Evolutionary conservation across 805 yeast genomes (phyloP).

Genomic region (Cyberlindnera americana): DNA sequence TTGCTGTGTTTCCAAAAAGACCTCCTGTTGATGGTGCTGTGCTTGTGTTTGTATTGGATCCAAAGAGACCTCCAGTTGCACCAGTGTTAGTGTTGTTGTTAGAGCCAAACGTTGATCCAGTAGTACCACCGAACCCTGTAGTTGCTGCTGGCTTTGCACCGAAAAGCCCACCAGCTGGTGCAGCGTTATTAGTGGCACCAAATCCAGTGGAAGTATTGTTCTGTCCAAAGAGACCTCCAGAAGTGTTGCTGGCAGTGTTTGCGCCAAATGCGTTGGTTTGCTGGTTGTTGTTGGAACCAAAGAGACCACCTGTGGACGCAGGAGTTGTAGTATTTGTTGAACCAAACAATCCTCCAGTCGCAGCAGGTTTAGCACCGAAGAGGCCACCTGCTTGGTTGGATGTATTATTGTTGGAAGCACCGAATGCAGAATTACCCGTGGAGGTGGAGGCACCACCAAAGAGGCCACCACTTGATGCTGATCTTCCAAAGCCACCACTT

Average conservation of each 20-base stretch:
- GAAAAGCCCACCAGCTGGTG: constrained; percentile 33
- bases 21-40: constrained; percentile 26
- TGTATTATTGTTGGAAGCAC: constrained; percentile 1
- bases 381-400: constrained; percentile 17
- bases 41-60: constrained; percentile 1
- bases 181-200: constrained; percentile 3
- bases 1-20: constrained; percentile 28
- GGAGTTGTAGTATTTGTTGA: constrained; percentile 12
- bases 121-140: constrained; percentile 5
- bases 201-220: constrained; percentile 2
- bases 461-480: constrained; percentile 24
- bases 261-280: constrained; percentile 25
- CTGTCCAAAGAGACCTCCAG: constrained; percentile 4
- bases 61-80: constrained; percentile 1
- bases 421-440: constrained; percentile 18
- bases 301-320: constrained; percentile 19
- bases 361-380: constrained; percentile 22
- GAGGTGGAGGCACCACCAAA: constrained; percentile 22
- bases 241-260: constrained; percentile 16
- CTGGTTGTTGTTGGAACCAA: constrained; percentile 27
- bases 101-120: constrained; percentile 28
- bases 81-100: constrained; percentile 17
- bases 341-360: constrained; percentile 12
- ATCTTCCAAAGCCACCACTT: constrained; percentile 22
- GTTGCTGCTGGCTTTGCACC: constrained; percentile 3